Conservation (phyloP, 192 early-diverging fungal species). For the Helicostylum pulchrum region DNA sequence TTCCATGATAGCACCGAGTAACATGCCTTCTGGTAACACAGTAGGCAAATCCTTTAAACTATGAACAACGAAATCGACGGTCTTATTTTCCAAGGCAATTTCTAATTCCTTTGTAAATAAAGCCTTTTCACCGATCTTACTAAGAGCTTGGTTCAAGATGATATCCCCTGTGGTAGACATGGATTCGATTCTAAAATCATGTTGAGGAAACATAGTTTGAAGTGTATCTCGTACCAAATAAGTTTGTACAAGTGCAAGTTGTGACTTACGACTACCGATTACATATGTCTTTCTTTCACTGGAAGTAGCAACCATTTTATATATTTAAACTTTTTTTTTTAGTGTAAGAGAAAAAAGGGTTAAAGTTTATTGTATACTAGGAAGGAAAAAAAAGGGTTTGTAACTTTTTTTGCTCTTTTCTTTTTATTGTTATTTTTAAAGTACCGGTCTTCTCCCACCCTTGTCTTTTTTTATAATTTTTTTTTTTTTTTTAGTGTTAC, state of each 20-base stretch:
- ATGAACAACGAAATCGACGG: slow-evolving; percentile 87
- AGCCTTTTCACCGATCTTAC: slow-evolving; percentile 87
- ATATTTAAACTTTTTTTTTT: slow-evolving; percentile 33
- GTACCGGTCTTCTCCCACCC: too few relatives aligned
- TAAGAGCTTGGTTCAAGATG: slow-evolving; percentile 77
- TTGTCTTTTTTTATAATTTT: background rate
- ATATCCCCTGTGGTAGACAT: slow-evolving; percentile 81
- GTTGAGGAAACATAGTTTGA: slow-evolving; percentile 41
- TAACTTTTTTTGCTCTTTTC: background rate
- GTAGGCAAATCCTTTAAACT: slow-evolving; percentile 95
- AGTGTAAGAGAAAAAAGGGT: slow-evolving; percentile 67
- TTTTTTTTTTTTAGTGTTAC: slow-evolving; percentile 24
- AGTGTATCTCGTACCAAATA: slow-evolving; percentile 61
- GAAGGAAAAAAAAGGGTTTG: slow-evolving; percentile 1
- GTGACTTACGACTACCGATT: slow-evolving; percentile 83
- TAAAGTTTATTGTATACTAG: background rate
- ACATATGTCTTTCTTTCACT: slow-evolving; percentile 6
- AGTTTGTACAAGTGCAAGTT: slow-evolving; percentile 87
- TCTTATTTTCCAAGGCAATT: slow-evolving; percentile 59
- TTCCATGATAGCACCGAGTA: slow-evolving; percentile 75
- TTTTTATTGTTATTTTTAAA: background rate
- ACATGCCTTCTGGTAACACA: slow-evolving; percentile 75
- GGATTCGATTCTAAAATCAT: slow-evolving; percentile 46
- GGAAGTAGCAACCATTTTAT: background rate
- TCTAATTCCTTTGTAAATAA: slow-evolving; percentile 93